phyloP scores from a whole-genome alignment of 2,329 filamentous ascomycete species.

The Raffaelea albimanens region DNA sequence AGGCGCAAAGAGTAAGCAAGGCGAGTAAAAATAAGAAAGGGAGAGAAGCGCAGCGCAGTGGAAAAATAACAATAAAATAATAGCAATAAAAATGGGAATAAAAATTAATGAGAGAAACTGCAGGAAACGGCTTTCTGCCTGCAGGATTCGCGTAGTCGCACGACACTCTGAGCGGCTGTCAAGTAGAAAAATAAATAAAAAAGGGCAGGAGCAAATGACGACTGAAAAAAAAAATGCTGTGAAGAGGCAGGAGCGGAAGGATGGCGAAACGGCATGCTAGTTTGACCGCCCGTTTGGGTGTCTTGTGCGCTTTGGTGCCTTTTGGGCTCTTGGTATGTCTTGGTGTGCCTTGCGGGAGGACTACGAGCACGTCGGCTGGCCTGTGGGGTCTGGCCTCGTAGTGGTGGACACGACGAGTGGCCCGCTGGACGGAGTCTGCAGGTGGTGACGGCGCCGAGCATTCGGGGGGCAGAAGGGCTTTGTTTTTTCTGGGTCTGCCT shows the following conservation, averaged over 20 bases:
- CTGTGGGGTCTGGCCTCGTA: too few species aligned
- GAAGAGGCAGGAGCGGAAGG: not conserved
- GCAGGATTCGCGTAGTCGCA: not conserved
- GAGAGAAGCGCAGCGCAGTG: not conserved
- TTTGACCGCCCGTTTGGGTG: too few species aligned
- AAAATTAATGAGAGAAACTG: slow-evolving; percentile 1
- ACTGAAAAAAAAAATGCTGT: not conserved
- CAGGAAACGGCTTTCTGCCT: not conserved
- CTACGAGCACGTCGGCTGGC: too few species aligned
- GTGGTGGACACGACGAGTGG: too few species aligned
- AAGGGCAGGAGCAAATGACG: not conserved
- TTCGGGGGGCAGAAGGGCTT: not conserved
- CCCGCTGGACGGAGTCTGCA: too few species aligned
- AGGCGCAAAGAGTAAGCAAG: not conserved
- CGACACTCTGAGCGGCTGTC: not conserved
- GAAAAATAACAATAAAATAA: slow-evolving; percentile 3
- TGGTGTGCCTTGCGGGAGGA: too few species aligned
- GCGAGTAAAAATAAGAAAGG: not conserved
- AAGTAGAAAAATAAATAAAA: not conserved
- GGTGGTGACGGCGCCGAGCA: not conserved
- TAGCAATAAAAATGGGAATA: not conserved
- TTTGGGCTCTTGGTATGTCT: too few species aligned
- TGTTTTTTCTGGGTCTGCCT: not conserved
- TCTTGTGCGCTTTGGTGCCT: too few species aligned
- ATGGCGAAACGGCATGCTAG: not conserved